Evolutionary conservation across 2,329 filamentous ascomycete species (phyloP).

Genomic region (Penicillium sp.): DNA sequence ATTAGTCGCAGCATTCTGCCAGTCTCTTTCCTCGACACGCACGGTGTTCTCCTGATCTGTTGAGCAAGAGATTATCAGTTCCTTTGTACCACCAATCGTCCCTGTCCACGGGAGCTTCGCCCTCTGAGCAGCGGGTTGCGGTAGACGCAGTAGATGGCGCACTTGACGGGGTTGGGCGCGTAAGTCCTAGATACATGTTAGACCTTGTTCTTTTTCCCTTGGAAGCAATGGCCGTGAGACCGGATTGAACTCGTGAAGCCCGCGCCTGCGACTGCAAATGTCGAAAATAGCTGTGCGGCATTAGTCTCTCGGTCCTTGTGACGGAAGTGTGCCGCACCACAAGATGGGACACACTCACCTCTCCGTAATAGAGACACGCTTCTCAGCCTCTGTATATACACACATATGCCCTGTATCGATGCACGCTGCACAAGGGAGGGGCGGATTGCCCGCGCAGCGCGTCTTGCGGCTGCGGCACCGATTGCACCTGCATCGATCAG

Average conservation of each 20-base stretch:
- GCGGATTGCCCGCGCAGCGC: constrained; percentile 36
- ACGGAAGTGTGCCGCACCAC: too few species aligned
- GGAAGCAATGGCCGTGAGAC: too few species aligned
- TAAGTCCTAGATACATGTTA: not conserved
- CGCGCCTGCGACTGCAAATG: constrained; percentile 35
- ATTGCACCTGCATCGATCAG: constrained; percentile 30
- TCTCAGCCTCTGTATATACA: constrained; percentile 39
- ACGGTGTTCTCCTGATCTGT: constrained; percentile 38
- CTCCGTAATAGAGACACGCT: constrained; percentile 36
- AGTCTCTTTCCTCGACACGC: constrained; percentile 6
- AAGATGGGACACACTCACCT: too few species aligned
- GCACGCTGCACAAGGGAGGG: constrained; percentile 36
- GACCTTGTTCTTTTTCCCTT: too few species aligned
- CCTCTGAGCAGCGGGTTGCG: constrained; percentile 18
- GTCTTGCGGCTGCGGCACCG: constrained; percentile 39
- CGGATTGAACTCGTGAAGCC: constrained; percentile 18
- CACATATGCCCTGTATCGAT: constrained; percentile 33
- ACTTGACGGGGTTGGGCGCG: constrained; percentile 8
- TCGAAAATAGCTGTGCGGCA: constrained; percentile 29
- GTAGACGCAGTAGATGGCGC: constrained; percentile 15
- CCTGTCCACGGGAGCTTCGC: constrained; percentile 27
- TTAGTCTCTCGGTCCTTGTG: too few species aligned
- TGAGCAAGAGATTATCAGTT: constrained; percentile 36
- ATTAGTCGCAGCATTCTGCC: not conserved
- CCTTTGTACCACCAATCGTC: constrained; percentile 44